phyloP scores from a whole-genome alignment of 2,329 filamentous ascomycete species.

The Ascochyta rabiei region DNA sequence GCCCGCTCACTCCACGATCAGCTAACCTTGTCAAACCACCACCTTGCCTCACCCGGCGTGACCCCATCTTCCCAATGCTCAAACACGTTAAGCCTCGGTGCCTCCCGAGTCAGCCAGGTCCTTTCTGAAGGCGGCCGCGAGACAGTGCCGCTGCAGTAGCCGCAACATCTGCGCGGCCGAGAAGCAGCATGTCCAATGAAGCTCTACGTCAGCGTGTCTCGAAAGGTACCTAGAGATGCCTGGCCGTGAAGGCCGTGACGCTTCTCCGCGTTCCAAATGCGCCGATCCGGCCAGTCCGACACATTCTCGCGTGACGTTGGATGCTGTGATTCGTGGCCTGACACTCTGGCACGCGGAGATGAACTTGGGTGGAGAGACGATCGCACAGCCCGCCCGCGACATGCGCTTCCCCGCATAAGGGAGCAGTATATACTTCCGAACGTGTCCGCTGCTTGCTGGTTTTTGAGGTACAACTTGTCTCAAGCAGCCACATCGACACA shows the following conservation, averaged over 20 bases:
- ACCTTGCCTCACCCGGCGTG: constrained; percentile 18
- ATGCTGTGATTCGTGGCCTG: constrained; percentile 44
- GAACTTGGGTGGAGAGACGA: constrained; percentile 34
- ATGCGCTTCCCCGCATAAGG: constrained; percentile 31
- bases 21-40: constrained; percentile 22
- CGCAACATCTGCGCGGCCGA: constrained; percentile 41
- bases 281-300: constrained; percentile 11
- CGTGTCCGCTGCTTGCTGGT: constrained; percentile 21
- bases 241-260: constrained; percentile 26
- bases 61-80: constrained; percentile 14
- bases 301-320: constrained; percentile 22
- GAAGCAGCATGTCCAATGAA: constrained; percentile 26
- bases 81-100: constrained; percentile 25
- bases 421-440: constrained; percentile 32
- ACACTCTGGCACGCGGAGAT: constrained; percentile 32
- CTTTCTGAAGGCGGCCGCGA: constrained; percentile 20
- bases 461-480: constrained; percentile 24
- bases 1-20: constrained; percentile 17
- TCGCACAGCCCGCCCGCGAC: constrained; percentile 38
- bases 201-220: constrained; percentile 30
- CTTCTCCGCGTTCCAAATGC: constrained; percentile 22
- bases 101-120: constrained; percentile 21
- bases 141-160: constrained; percentile 13
- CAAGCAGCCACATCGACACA: constrained; percentile 27
- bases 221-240: constrained; percentile 18